phyloP scores from a whole-genome alignment of 257 asterid genomes.

The Jacaranda mimosifolia region DNA sequence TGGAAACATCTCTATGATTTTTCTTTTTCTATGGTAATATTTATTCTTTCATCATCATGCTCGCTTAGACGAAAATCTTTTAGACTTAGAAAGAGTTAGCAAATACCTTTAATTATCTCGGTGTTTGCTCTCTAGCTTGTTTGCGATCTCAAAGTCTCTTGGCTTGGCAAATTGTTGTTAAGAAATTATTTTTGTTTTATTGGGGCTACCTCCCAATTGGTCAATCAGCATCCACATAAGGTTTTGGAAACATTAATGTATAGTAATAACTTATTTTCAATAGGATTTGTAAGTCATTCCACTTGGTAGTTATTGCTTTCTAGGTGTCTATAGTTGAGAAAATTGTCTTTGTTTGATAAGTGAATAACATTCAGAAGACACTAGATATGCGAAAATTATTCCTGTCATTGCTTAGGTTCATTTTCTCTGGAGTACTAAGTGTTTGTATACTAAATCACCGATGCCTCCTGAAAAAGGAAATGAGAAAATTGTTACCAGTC shows the following conservation, averaged over 20 bases:
- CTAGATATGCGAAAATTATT: too few relatives aligned
- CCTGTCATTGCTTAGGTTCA: too few relatives aligned
- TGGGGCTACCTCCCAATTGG: neutral
- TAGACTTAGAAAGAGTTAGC: neutral
- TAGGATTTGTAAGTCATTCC: too few relatives aligned
- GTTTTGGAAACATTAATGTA: neutral
- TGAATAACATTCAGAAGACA: neutral
- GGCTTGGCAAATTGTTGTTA: neutral
- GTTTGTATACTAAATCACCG: too few relatives aligned
- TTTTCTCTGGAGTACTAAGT: too few relatives aligned
- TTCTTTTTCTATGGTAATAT: neutral
- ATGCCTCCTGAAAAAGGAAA: too few relatives aligned
- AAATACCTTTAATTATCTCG: neutral
- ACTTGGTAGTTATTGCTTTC: neutral
- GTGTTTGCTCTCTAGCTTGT: constrained; percentile 5
- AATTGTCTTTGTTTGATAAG: neutral
- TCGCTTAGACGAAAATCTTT: neutral
- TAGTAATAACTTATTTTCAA: too few relatives aligned
- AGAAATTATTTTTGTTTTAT: neutral
- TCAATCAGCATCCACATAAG: neutral
- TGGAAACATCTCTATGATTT: neutral
- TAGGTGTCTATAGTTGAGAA: neutral
- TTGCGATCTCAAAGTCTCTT: neutral
- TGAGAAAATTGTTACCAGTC: too few relatives aligned
- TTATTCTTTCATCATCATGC: neutral